Evolutionary conservation across 768 basidiomycete species (phyloP), one percentile per base, ranked within the genome.

Genomic region (Leccinum rimulosum): DNA sequence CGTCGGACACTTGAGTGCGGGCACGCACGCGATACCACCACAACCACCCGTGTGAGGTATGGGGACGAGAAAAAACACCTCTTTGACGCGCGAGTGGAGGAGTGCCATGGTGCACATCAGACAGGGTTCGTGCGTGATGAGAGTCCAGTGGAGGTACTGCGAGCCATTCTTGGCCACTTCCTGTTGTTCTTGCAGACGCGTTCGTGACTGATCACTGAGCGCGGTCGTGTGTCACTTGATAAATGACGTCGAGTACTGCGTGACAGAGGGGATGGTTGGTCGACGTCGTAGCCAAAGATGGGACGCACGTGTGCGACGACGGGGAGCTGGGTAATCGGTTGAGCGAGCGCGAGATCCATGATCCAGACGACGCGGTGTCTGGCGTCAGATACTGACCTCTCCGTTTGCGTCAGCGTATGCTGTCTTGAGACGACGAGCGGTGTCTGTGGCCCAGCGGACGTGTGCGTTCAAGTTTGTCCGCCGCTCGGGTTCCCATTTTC

Each of bases 101-200:
- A 98, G 76, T 2, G 95, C 93, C 97, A 99, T 99, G 66, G 87
- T 85, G 72, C 97, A 99, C 93, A 98, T 94, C 57, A 99, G 82
- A 66, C 97, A 99, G 0, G 97, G 97, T 66, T 99, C 97, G 74
- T 99, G 96, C 10, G 93, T 93, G 55, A 86, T 84, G 87, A 85
- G 17, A 86, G 81, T 2, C 86, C 85, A 0, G 94, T 98, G 80
- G 48, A 98, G 86, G 73, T 99, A 99, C 68, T 90, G 88, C 1
- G 86, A 76, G 14, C 91, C 89, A 64, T 91, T 93, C 56, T 66
- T 72, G 43, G 60, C 43, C 25, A 60, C 62, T 8, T 69, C 75
- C 12, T 15, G 43, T 5, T 19, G 33, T 45, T 48, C 58, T 22
- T 53, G 50, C 55, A 11, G 59, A 55, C 6, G 35, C n/a, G n/a